Evolutionary conservation across 805 yeast genomes (phyloP).

Genomic region (Maudiozyma bulderi): DNA sequence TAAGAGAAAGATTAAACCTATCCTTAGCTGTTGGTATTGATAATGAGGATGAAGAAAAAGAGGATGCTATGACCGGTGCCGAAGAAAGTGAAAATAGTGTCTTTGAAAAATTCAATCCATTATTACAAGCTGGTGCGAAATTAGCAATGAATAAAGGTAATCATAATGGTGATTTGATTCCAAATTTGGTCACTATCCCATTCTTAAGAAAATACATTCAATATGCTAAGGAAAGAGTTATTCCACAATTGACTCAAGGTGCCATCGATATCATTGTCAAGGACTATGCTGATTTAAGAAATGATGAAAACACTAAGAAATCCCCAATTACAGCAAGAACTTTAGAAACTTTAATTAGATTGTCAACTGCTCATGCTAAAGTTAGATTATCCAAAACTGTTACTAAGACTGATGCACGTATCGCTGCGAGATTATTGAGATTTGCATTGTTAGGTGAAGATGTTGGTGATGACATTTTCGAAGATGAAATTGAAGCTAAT

Average conservation of each 20-base stretch:
- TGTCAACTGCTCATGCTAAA: slow-evolving; percentile 94
- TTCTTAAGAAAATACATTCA: slow-evolving; percentile 88
- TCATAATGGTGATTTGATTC: slow-evolving; percentile 28
- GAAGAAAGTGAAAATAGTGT: slow-evolving; percentile 48
- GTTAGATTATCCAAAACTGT: slow-evolving; percentile 75
- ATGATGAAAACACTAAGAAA: slow-evolving; percentile 69
- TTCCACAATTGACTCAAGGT: slow-evolving; percentile 65
- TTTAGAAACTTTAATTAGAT: slow-evolving; percentile 86
- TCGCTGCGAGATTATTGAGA: slow-evolving; percentile 77
- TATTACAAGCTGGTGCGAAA: slow-evolving; percentile 71
- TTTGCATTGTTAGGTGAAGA: slow-evolving; percentile 60
- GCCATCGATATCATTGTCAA: slow-evolving; percentile 77
- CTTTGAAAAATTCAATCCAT: slow-evolving; percentile 75
- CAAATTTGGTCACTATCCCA: slow-evolving; percentile 59
- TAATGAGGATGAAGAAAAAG: slow-evolving; percentile 36
- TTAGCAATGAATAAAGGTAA: slow-evolving; percentile 31
- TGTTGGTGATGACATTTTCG: slow-evolving; percentile 17
- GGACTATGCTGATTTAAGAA: slow-evolving; percentile 73
- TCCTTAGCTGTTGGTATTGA: slow-evolving; percentile 76
- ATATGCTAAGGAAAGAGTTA: slow-evolving; percentile 81
- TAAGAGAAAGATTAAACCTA: slow-evolving; percentile 63
- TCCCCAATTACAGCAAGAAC: slow-evolving; percentile 98
- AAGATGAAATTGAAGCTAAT: slow-evolving; percentile 15
- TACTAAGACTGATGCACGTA: slow-evolving; percentile 66
- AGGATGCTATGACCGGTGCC: slow-evolving; percentile 12